Evolutionary conservation across 768 basidiomycete genomes (phyloP).

Genomic region (Mycena filopes): DNA sequence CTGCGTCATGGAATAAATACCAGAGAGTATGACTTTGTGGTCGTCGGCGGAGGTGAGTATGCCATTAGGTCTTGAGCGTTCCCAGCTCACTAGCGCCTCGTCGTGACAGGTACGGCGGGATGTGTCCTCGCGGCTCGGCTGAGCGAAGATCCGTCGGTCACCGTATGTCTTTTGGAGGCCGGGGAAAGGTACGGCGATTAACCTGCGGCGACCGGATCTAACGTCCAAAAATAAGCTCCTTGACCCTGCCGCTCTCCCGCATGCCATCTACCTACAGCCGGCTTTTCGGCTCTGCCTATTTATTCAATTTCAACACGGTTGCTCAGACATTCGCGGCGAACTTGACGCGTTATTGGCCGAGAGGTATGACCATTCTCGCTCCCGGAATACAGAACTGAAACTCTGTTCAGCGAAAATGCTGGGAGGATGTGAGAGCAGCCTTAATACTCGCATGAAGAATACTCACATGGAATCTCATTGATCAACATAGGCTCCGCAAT

Average conservation of each 20-base stretch:
- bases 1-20: conserved; percentile 10
- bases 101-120: conserved; percentile 70
- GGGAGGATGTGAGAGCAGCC: conserved; percentile 8
- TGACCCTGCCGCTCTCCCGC: not conserved
- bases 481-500: conserved; percentile 63
- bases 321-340: not conserved
- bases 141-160: conserved; percentile 61
- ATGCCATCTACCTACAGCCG: not conserved
- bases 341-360: not conserved
- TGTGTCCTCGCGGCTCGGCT: conserved; percentile 69
- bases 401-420: not conserved
- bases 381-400: not conserved
- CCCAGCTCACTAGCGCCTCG: conserved; percentile 8
- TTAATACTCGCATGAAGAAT: not conserved
- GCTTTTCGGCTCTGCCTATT: not conserved
- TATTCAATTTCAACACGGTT: not conserved
- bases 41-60: conserved; percentile 62
- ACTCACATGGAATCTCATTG: not conserved
- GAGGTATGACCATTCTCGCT: not conserved
- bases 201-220: not conserved
- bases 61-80: not conserved
- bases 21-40: conserved; percentile 57
- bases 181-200: conserved; percentile 60
- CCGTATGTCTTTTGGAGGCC: conserved; percentile 67
- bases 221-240: not conserved